Conservation (phyloP, 2,329 filamentous ascomycete species). For the Metarhizium robertsii region DNA sequence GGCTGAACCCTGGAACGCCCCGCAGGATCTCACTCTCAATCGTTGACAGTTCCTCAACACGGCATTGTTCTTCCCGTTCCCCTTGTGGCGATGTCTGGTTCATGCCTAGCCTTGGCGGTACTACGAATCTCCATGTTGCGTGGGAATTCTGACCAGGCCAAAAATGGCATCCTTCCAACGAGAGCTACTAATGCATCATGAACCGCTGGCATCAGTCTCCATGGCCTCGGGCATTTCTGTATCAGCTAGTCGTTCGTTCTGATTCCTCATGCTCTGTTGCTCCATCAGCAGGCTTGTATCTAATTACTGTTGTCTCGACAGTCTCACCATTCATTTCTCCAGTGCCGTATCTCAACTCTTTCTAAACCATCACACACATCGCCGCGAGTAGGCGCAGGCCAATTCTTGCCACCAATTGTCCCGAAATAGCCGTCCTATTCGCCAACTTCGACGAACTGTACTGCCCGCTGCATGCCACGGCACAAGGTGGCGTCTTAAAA, state of each 20-base stretch:
- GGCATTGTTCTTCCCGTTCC: not conserved
- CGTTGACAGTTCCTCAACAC: not conserved
- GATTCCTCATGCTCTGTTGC: not conserved
- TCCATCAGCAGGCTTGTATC: no score
- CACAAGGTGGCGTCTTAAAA: not conserved
- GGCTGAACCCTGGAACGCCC: not conserved
- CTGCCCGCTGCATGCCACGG: not conserved
- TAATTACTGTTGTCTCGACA: not conserved
- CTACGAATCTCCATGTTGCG: not conserved
- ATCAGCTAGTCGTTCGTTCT: not conserved
- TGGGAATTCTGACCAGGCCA: not conserved
- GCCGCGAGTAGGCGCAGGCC: not conserved
- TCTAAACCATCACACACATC: not conserved
- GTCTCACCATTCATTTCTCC: not conserved
- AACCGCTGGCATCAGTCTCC: not conserved
- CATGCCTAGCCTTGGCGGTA: not conserved
- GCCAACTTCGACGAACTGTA: not conserved
- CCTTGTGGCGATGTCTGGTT: not conserved
- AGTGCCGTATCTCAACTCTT: not conserved
- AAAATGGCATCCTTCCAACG: not conserved
- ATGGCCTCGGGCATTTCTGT: not conserved
- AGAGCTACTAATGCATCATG: not conserved
- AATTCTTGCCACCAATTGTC: not conserved
- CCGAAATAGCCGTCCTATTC: conserved; percentile 1
- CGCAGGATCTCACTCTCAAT: not conserved